These are phyloP conservation scores for Yarrowia yakushimensis DNA, from an alignment of 805 yeast genomes.

Conservation along the genomic window DNA sequence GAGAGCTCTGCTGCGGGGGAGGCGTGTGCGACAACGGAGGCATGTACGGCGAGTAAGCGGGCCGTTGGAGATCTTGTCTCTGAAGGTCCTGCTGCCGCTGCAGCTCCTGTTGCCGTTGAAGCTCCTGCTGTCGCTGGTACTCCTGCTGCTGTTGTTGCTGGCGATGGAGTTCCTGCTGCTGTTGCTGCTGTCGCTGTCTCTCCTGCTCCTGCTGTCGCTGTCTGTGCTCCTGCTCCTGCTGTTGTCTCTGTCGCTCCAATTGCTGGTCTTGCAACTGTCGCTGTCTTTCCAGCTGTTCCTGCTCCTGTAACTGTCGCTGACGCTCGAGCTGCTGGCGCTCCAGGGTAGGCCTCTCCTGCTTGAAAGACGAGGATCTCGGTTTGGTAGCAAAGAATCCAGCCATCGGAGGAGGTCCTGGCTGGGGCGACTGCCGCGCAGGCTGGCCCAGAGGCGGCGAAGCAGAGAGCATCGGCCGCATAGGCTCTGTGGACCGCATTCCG, in stretches of 20 bases:
- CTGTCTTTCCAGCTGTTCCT: not conserved
- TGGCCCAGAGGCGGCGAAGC: slow-evolving; percentile 1
- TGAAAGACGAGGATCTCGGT: slow-evolving; percentile 13
- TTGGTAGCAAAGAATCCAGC: slow-evolving; percentile 16
- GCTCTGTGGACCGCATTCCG: not conserved
- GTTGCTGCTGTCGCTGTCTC: not conserved
- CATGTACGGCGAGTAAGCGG: not conserved
- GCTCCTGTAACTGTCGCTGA: not conserved
- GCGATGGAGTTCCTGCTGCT: not conserved
- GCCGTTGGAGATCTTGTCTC: not conserved
- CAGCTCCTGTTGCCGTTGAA: not conserved
- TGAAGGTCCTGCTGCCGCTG: slow-evolving; percentile 8
- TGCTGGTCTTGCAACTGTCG: not conserved
- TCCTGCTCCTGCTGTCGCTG: not conserved
- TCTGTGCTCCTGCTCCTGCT: not conserved
- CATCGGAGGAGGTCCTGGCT: slow-evolving; percentile 21
- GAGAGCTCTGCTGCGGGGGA: slow-evolving; percentile 1
- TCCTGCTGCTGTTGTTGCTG: slow-evolving; percentile 5
- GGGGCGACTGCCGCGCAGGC: not conserved
- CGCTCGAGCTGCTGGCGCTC: slow-evolving; percentile 4
- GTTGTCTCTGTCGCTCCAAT: not conserved
- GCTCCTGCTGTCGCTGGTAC: slow-evolving; percentile 2
- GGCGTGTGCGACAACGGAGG: slow-evolving; percentile 19
- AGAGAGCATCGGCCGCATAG: slow-evolving; percentile 7
- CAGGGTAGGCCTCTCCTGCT: not conserved